phyloP scores from a whole-genome alignment of 1,284 basidiomycete species.

The Melampsora larici-populina region DNA sequence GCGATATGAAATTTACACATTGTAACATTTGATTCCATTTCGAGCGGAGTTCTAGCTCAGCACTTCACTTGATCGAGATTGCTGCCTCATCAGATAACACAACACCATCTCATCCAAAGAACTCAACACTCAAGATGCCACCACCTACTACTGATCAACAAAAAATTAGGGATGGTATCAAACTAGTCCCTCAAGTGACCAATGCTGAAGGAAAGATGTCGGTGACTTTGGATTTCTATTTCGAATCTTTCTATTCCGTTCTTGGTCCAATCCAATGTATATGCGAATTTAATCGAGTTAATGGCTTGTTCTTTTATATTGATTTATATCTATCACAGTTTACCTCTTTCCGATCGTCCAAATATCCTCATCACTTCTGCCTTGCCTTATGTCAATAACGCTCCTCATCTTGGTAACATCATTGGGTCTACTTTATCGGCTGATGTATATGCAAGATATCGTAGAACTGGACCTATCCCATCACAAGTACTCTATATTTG shows the following conservation, averaged over 20 bases:
- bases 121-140: background rate
- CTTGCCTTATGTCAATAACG: constrained; percentile 95
- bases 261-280: no score
- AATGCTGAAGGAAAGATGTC: constrained; percentile 39
- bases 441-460: constrained; percentile 89
- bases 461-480: constrained; percentile 66
- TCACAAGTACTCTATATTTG: constrained; percentile 70
- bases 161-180: constrained; percentile 17
- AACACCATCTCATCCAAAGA: no score
- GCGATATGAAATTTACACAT: no score
- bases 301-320: background rate
- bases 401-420: constrained; percentile 96
- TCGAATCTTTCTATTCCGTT: background rate
- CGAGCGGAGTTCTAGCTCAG: no score
- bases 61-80: no score
- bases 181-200: constrained; percentile 18
- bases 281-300: background rate
- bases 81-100: no score
- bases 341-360: constrained; percentile 76
- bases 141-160: background rate
- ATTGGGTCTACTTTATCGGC: constrained; percentile 94
- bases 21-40: no score
- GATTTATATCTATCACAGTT: constrained; percentile 57
- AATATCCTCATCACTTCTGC: constrained; percentile 94
- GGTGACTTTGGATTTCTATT: background rate